Evolutionary conservation across 352 stramenopile genomes (phyloP).

Genomic region (Albugo candida): DNA sequence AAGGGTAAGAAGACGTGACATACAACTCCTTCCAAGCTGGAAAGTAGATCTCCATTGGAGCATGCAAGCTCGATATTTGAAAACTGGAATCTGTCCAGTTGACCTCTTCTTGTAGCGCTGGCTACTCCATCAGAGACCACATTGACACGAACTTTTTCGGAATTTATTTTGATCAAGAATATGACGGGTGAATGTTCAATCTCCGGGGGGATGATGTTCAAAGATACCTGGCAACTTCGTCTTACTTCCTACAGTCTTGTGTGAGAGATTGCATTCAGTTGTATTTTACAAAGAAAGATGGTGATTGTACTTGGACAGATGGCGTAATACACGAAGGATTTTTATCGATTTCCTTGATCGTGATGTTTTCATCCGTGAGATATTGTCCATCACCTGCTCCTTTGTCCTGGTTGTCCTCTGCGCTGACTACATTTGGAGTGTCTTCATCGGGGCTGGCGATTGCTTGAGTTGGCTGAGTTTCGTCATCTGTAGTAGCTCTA

Average conservation of each 20-base stretch:
- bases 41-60: conserved; percentile 68
- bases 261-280: conserved; percentile 2
- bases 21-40: conserved; percentile 72
- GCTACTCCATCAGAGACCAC: background rate
- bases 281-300: background rate
- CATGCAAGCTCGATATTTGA: conserved; percentile 71
- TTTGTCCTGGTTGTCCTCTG: conserved; percentile 23
- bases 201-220: conserved; percentile 43
- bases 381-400: conserved; percentile 33
- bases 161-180: conserved; percentile 58
- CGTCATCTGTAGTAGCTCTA: too few relatives aligned
- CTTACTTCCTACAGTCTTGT: conserved; percentile 10
- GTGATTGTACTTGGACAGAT: background rate
- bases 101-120: background rate
- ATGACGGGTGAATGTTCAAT: conserved; percentile 39
- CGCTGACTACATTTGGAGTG: too few relatives aligned
- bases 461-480: too few relatives aligned
- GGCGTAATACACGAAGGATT: too few relatives aligned
- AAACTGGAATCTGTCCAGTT: conserved; percentile 18
- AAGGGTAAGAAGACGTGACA: conserved; percentile 81
- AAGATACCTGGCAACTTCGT: conserved; percentile 34
- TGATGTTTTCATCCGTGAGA: conserved; percentile 24
- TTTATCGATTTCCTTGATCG: too few relatives aligned
- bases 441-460: too few relatives aligned
- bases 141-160: conserved; percentile 24